Evolutionary conservation across 148 eudicot genomes (phyloP).

Genomic region (Silene latifolia): DNA sequence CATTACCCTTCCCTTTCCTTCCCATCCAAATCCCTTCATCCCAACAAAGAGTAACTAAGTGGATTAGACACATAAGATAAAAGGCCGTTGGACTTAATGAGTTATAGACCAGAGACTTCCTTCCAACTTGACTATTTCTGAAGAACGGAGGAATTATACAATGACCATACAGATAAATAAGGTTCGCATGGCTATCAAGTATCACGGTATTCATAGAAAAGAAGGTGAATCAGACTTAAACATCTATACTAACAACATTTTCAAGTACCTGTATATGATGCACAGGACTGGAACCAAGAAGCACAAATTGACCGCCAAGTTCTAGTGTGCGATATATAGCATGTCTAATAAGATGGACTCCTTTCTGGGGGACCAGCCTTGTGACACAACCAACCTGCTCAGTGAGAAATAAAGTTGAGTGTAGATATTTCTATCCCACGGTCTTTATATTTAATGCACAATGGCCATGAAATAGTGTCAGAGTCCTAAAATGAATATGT

Average conservation of each 20-base stretch:
- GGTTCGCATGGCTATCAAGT: neutral
- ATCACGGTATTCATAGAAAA: neutral
- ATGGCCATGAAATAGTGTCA: too few relatives aligned
- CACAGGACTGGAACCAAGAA: constrained; percentile 94
- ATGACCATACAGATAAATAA: neutral
- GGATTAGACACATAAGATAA: neutral
- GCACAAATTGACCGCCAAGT: constrained; percentile 90
- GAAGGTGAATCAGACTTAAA: neutral
- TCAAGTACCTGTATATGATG: constrained; percentile 69
- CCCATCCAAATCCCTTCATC: neutral
- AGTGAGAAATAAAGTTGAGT: constrained; percentile 13
- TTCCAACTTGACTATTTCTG: neutral
- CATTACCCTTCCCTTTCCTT: neutral
- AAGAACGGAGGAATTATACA: neutral
- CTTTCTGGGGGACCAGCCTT: constrained; percentile 94
- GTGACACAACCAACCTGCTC: constrained; percentile 88
- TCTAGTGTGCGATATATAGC: constrained; percentile 84
- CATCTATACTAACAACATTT: neutral
- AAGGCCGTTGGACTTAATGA: neutral
- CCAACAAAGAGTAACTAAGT: neutral
- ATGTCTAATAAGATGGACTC: constrained; percentile 94
- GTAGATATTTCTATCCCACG: too few relatives aligned
- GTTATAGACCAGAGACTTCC: neutral
- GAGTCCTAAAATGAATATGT: too few relatives aligned
- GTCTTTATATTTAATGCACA: too few relatives aligned